Evolutionary conservation across 2,329 filamentous ascomycete genomes (phyloP), one percentile per base, ranked within the genome.

Genomic region (Epicoccum nigrum): DNA sequence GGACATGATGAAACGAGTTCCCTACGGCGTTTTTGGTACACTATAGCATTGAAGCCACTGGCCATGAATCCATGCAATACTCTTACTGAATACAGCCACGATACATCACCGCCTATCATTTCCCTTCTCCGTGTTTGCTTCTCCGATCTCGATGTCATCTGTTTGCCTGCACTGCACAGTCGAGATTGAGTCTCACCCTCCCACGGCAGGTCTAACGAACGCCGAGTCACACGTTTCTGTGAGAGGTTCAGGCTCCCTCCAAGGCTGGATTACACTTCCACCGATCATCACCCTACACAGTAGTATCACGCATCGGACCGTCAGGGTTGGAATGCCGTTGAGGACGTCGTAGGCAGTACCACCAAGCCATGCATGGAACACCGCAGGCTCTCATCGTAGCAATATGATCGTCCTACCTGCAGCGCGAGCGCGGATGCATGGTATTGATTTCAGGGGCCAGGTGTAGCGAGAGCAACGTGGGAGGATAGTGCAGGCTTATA

Each of bases 1-100:
- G 39, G 21, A 43, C 38, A 52, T 44, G 49, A 52, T 20, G 49
- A 33, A 34, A 52, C 49, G 49, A 47, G 49, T 52, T 52, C 43
- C 43, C 49, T 52, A 52, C 38, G 44, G 43, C 32, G 44, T 52
- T 51, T 51, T 32, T 16, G 38, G 28, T 20, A 33, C 28, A 42
- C 34, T 25, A 28, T 39, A 23, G 47, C 47, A 44, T 47, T 37
- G 20, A 12, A 30, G 15, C 21, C 11, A 19, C 49, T 28, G 28
- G 17, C 42, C 30, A 34, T 38, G 27, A 20, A 52, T 15, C 7
- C 15, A 9, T 13, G 33, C 38, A 39, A 21, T 34, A 39, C 28
- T 42, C 19, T 38, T 20, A 13, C 5, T 2, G 43, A 52, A 39
- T 38, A 17, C 12, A 19, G 33, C 4, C 15, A 23, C 28, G 19